phyloP scores from a whole-genome alignment of 768 basidiomycete genomes.

The Pholiota microspora region DNA sequence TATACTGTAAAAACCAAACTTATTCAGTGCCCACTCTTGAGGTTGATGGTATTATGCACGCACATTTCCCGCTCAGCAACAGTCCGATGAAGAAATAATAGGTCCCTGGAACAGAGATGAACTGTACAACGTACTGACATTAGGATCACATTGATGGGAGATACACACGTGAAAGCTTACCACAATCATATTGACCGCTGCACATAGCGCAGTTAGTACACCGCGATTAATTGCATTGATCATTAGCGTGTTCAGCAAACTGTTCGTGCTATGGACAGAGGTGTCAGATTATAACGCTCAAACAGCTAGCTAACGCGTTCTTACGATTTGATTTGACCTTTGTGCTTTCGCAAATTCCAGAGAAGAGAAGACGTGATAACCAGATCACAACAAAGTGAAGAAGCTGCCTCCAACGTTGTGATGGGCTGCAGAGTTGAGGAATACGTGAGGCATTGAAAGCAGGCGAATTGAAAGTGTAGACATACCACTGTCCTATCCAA shows the following conservation, averaged over 20 bases:
- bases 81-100: conserved; percentile 24
- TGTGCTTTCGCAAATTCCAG: conserved; percentile 10
- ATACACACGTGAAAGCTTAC: conserved; percentile 7
- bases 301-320: not conserved
- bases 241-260: conserved; percentile 18
- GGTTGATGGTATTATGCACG: not conserved
- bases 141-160: not conserved
- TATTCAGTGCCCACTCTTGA: no score
- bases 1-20: conserved; percentile 3
- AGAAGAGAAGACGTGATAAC: conserved; percentile 15
- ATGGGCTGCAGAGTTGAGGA: conserved; percentile 3
- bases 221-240: conserved; percentile 22
- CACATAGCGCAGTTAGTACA: conserved; percentile 16
- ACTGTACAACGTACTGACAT: conserved; percentile 8
- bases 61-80: conserved; percentile 20
- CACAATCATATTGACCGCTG: conserved; percentile 18
- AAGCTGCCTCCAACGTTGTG: conserved; percentile 14
- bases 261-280: conserved; percentile 16
- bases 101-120: conserved; percentile 15
- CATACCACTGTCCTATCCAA: conserved; percentile 5
- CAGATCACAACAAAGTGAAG: conserved; percentile 16
- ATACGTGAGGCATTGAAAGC: not conserved
- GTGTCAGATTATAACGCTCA: not conserved
- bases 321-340: conserved; percentile 10
- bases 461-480: not conserved